These are phyloP conservation scores for Xylariaceae sp. DNA, from an alignment of 2,329 filamentous ascomycete genomes.

Conservation along the genomic window DNA sequence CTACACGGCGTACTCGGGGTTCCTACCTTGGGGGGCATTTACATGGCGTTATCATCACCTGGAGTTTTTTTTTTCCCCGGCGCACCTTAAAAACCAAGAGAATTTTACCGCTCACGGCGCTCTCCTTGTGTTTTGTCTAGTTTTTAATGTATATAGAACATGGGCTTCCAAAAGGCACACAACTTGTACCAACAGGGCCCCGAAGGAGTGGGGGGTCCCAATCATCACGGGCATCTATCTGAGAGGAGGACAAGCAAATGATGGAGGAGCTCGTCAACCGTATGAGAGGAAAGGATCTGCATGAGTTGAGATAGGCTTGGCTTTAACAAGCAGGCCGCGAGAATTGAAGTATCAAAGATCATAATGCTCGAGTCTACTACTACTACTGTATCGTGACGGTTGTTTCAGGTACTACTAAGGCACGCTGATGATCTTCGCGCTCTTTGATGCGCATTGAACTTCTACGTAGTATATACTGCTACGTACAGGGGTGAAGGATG, in stretches of 20 bases:
- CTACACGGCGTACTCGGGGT: neutral
- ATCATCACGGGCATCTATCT: neutral
- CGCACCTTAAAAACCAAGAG: neutral
- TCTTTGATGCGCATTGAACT: neutral
- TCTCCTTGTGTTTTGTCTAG: neutral
- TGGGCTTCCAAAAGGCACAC: neutral
- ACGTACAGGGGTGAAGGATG: neutral
- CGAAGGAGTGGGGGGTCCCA: neutral
- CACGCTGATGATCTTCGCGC: neutral
- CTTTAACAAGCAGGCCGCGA: neutral
- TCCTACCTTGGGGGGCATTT: constrained; percentile 1
- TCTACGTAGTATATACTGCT: too few species aligned
- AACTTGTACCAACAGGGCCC: neutral
- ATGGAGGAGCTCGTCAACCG: neutral
- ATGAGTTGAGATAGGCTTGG: neutral
- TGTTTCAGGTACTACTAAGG: neutral
- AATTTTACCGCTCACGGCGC: neutral
- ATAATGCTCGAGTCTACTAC: neutral
- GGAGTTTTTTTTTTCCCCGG: neutral
- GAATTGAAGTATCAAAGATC: neutral
- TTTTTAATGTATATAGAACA: constrained; percentile 3
- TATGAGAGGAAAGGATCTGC: neutral
- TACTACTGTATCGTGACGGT: neutral
- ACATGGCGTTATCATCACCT: constrained; percentile 5
- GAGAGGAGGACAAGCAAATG: neutral